Percentiles rank a stretch among this genome's conserved stretches.
Conservation (phyloP, 148 eudicot species). For the Cornus florida region DNA sequence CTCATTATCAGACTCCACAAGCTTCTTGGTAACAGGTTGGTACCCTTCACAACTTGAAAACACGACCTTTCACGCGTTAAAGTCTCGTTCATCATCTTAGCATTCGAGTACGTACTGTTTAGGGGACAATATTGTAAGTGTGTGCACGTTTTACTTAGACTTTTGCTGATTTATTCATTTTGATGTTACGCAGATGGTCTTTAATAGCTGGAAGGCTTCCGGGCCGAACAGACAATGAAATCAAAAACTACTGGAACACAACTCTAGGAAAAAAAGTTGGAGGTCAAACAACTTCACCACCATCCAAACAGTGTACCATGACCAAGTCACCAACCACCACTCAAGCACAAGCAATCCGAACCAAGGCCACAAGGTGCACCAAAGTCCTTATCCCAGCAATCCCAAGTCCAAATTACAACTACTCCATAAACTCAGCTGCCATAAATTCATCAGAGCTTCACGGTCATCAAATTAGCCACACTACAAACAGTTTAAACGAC, state of each 20-base stretch:
- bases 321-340: not conserved
- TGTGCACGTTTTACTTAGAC: too few relatives aligned
- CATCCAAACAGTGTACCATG: too few relatives aligned
- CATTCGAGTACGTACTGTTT: too few relatives aligned
- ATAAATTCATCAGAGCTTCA: not conserved
- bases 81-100: too few relatives aligned
- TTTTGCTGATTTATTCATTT: too few relatives aligned
- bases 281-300: not conserved
- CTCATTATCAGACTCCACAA: conserved; percentile 15
- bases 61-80: too few relatives aligned
- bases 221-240: conserved; percentile 15
- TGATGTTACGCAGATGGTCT: not conserved
- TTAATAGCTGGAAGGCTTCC: conserved; percentile 16
- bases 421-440: not conserved
- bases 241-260: conserved; percentile 12
- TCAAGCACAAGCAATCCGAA: not conserved
- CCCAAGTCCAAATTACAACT: not conserved
- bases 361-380: not conserved
- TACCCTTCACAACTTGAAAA: not conserved
- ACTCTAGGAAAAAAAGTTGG: not conserved
- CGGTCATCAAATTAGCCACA: not conserved
- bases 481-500: not conserved
- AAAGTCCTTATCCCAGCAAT: not conserved
- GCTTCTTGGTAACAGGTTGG: conserved; percentile 14
- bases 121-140: too few relatives aligned